These are phyloP conservation scores for Castanea mollissima DNA, from an alignment of 306 rosid species.

Conservation along the genomic window DNA sequence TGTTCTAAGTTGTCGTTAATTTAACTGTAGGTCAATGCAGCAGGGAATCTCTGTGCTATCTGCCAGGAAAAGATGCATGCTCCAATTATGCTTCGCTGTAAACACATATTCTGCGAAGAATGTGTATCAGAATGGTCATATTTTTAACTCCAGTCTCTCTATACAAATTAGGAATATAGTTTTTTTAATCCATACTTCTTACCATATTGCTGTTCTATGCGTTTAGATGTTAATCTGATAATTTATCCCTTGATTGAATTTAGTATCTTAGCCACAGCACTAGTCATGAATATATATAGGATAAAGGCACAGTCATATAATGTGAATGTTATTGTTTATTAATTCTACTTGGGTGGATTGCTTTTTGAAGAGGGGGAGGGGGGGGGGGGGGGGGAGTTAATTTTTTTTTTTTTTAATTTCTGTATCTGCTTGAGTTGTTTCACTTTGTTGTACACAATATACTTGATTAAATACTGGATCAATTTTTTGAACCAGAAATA, in stretches of 20 bases:
- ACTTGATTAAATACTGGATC: too few relatives aligned
- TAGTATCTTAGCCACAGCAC: too few relatives aligned
- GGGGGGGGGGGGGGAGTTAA: too few relatives aligned
- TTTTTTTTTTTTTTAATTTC: too few relatives aligned
- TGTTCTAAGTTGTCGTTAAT: constrained; percentile 1
- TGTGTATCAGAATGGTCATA: constrained; percentile 93
- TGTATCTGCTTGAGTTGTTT: too few relatives aligned
- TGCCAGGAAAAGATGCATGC: constrained; percentile 99
- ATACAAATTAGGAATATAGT: constrained; percentile 6
- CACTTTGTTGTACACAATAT: too few relatives aligned
- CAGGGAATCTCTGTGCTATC: constrained; percentile 96
- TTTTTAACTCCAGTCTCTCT: not conserved
- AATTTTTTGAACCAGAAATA: too few relatives aligned
- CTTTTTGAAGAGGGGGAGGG: too few relatives aligned
- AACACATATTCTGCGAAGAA: constrained; percentile 97
- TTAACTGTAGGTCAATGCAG: constrained; percentile 72
- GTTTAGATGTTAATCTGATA: not conserved
- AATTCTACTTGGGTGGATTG: too few relatives aligned
- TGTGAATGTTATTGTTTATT: too few relatives aligned
- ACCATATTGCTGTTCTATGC: not conserved
- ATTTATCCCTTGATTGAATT: not conserved
- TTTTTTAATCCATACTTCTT: not conserved
- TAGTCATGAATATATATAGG: too few relatives aligned
- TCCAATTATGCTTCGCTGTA: constrained; percentile 86
- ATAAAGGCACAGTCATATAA: too few relatives aligned